Conservation (phyloP, 1,139 yeast genomes). For the Lodderomyces margitis region DNA sequence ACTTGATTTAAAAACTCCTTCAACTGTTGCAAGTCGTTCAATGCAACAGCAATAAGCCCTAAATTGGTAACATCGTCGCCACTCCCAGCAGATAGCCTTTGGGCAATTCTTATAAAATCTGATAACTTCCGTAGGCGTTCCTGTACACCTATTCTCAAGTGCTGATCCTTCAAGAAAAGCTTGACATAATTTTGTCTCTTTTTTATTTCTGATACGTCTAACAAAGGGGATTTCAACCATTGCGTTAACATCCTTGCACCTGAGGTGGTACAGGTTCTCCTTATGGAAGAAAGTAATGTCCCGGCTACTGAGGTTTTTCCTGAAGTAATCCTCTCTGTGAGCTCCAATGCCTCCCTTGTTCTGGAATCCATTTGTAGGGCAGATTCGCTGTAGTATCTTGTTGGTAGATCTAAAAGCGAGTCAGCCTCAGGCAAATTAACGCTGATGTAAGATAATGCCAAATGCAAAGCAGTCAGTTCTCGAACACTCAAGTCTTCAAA, state of each 20-base stretch:
- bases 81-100: conserved; percentile 34
- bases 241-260: conserved; percentile 76
- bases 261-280: conserved; percentile 72
- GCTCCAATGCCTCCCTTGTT: conserved; percentile 79
- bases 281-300: conserved; percentile 64
- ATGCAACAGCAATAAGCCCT: conserved; percentile 32
- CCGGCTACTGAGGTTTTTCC: conserved; percentile 57
- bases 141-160: conserved; percentile 30
- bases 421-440: conserved; percentile 43
- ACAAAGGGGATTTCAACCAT: conserved; percentile 83
- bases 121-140: conserved; percentile 28
- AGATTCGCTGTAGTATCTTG: conserved; percentile 40
- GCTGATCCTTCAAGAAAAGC: conserved; percentile 43
- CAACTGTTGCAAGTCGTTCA: conserved; percentile 26
- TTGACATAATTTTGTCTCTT: conserved; percentile 63
- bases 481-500: conserved; percentile 52
- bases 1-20: conserved; percentile 21
- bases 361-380: conserved; percentile 79
- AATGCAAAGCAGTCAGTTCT: conserved; percentile 46
- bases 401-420: conserved; percentile 38
- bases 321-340: conserved; percentile 51
- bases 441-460: conserved; percentile 39
- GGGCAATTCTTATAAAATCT: conserved; percentile 40
- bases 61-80: conserved; percentile 36
- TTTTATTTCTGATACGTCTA: conserved; percentile 53